Percentiles rank a stretch among this genome's conserved stretches.
These are phyloP conservation scores for Trametes punicea DNA, from an alignment of 768 basidiomycete species.

Conservation along the genomic window DNA sequence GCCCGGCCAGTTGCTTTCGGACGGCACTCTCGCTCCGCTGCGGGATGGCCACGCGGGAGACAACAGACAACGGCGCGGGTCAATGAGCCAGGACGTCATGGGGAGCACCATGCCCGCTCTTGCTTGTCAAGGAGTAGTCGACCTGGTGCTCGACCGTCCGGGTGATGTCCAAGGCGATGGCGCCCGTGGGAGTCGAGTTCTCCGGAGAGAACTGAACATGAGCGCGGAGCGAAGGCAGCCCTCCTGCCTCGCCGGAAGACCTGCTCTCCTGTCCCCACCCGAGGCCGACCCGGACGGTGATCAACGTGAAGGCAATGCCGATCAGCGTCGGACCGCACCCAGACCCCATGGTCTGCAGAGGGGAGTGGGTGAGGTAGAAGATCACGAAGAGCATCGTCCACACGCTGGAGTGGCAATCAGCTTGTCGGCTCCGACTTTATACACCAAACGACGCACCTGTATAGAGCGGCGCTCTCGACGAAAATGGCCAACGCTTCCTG, in stretches of 20 bases:
- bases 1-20: too few species aligned
- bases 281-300: constrained; percentile 17
- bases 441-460: too few species aligned
- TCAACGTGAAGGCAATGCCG: constrained; percentile 16
- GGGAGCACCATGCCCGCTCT: too few species aligned
- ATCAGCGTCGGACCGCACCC: background rate
- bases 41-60: too few species aligned
- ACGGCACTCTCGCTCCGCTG: too few species aligned
- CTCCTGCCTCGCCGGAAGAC: too few species aligned
- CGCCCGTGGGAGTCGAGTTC: background rate
- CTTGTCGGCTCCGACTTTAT: too few species aligned
- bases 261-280: constrained; percentile 5
- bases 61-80: too few species aligned
- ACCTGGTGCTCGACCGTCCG: background rate
- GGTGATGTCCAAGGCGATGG: background rate
- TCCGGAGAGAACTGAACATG: background rate
- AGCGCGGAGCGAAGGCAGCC: too few species aligned
- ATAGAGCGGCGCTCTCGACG: background rate
- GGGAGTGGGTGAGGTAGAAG: background rate
- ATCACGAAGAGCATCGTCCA: background rate
- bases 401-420: too few species aligned
- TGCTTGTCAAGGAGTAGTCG: too few species aligned
- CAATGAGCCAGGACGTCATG: too few species aligned
- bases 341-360: background rate
- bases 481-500: background rate